phyloP scores from a whole-genome alignment of 768 basidiomycete genomes.

The Termitomyces sp. region DNA sequence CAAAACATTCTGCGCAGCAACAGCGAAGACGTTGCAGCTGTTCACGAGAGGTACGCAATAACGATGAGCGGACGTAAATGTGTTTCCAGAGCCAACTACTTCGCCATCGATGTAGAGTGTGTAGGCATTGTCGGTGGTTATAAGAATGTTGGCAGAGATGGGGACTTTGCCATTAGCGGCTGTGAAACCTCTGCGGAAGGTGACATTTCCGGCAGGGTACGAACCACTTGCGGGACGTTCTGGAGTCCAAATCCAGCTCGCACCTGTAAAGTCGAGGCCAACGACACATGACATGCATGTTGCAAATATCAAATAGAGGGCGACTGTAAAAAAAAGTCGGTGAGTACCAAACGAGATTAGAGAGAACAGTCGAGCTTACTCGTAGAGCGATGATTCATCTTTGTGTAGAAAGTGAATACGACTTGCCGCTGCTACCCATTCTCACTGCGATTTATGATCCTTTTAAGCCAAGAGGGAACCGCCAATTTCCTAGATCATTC shows the following conservation, averaged over 20 bases:
- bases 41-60: slow-evolving; percentile 24
- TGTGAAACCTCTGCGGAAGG: slow-evolving; percentile 24
- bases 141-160: slow-evolving; percentile 23
- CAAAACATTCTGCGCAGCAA: slow-evolving; percentile 17
- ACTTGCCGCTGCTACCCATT: background rate
- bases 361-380: background rate
- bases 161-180: slow-evolving; percentile 20
- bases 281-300: slow-evolving; percentile 5
- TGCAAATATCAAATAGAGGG: slow-evolving; percentile 4
- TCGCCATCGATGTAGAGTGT: slow-evolving; percentile 27
- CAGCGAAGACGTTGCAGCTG: slow-evolving; percentile 27
- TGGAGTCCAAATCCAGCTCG: slow-evolving; percentile 27
- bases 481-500: background rate
- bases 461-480: background rate
- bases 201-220: slow-evolving; percentile 18
- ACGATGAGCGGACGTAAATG: slow-evolving; percentile 16
- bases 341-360: background rate
- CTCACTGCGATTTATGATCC: background rate
- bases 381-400: background rate
- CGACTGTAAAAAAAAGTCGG: background rate
- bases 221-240: slow-evolving; percentile 11
- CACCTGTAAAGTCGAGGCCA: slow-evolving; percentile 9
- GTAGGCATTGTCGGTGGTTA: slow-evolving; percentile 24
- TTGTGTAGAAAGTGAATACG: background rate
- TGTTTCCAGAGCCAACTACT: slow-evolving; percentile 16